Percentiles rank a stretch among this genome's conserved stretches.
Conservation (phyloP, 2,329 filamentous ascomycete genomes). For the Byssothecium circinans region DNA sequence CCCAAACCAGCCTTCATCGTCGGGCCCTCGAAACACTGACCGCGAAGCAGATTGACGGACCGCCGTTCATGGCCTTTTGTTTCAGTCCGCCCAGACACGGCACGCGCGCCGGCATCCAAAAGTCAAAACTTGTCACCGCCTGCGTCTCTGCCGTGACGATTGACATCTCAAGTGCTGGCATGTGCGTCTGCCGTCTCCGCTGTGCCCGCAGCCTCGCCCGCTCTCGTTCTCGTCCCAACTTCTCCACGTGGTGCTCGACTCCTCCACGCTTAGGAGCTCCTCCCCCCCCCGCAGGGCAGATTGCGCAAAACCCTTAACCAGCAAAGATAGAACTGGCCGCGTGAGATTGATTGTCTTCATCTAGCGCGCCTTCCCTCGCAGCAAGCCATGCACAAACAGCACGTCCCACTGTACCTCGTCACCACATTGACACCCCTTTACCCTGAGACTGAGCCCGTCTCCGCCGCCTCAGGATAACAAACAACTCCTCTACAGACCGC, state of each 20-base stretch:
- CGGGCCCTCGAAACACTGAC: conserved; percentile 9
- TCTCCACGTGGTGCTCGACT: neutral
- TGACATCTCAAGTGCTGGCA: neutral
- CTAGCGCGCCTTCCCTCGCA: conserved; percentile 1
- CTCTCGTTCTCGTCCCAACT: neutral
- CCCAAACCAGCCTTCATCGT: conserved; percentile 22
- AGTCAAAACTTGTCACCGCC: no score
- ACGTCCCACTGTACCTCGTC: no score
- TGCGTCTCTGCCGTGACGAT: no score
- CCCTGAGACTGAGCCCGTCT: conserved; percentile 26
- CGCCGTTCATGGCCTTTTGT: conserved; percentile 8
- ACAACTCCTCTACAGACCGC: conserved; percentile 11
- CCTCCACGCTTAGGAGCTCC: neutral
- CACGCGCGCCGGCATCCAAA: neutral
- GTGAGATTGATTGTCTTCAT: conserved; percentile 22
- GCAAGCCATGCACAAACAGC: conserved; percentile 14
- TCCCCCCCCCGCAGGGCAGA: conserved; percentile 10
- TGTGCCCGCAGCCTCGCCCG: no score
- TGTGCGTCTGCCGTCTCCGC: neutral
- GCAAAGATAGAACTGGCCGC: conserved; percentile 16
- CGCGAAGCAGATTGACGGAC: conserved; percentile 4
- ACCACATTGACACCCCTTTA: conserved; percentile 13
- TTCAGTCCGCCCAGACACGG: conserved; percentile 1
- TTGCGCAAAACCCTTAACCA: conserved; percentile 18
- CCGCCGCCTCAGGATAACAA: conserved; percentile 13